Evolutionary conservation across 768 basidiomycete genomes (phyloP).

Genomic region (Kwoniella sp.): DNA sequence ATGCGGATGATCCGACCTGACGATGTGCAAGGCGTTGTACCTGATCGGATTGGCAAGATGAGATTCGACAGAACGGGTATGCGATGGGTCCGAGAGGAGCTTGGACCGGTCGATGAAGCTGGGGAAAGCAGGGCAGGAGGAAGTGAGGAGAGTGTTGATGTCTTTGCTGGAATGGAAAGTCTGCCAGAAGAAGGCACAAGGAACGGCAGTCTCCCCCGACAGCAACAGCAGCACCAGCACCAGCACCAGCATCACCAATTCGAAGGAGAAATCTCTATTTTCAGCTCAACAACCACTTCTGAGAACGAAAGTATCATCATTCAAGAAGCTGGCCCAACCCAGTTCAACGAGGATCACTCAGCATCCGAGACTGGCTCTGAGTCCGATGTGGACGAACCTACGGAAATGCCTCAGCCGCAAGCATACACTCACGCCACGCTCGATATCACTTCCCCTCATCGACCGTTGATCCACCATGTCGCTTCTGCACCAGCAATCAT

Average conservation of each 20-base stretch:
- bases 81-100: slow-evolving; percentile 73
- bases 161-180: slow-evolving; percentile 89
- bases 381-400: slow-evolving; percentile 16
- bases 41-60: slow-evolving; percentile 83
- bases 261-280: slow-evolving; percentile 14
- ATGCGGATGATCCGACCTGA: slow-evolving; percentile 74
- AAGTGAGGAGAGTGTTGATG: slow-evolving; percentile 62
- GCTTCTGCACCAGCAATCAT: slow-evolving; percentile 42
- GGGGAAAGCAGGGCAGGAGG: slow-evolving; percentile 33
- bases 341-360: slow-evolving; percentile 6
- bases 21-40: slow-evolving; percentile 69
- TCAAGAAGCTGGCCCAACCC: slow-evolving; percentile 9
- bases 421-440: slow-evolving; percentile 11
- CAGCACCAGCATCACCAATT: not conserved
- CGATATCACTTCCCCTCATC: slow-evolving; percentile 18
- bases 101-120: slow-evolving; percentile 31
- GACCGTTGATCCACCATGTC: slow-evolving; percentile 32
- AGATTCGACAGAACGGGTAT: slow-evolving; percentile 77
- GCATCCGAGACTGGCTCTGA: slow-evolving; percentile 11
- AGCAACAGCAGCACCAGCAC: not conserved
- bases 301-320: slow-evolving; percentile 14
- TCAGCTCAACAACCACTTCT: slow-evolving; percentile 8
- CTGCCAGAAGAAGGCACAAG: slow-evolving; percentile 64
- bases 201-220: not conserved
- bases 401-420: slow-evolving; percentile 2